Conservation (phyloP, 257 asterid genomes). For the Gentiana straminea region DNA sequence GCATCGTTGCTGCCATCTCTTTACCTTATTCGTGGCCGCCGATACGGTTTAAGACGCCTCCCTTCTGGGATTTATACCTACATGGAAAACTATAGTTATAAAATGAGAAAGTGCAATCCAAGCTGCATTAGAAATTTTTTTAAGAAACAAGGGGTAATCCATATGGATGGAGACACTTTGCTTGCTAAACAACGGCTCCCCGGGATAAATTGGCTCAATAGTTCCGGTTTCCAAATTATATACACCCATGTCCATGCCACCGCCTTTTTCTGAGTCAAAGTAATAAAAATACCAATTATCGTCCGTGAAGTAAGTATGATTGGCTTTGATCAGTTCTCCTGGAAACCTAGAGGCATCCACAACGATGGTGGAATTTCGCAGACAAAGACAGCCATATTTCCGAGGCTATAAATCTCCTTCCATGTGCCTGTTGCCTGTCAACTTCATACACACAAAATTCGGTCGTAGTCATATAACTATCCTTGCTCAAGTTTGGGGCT, state of each 20-base stretch:
- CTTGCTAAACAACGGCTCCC: not conserved
- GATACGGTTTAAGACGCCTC: no score
- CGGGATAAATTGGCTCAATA: not conserved
- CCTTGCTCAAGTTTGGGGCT: no score
- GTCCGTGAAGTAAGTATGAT: not conserved
- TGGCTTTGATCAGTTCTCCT: not conserved
- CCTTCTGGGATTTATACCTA: no score
- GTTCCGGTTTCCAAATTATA: not conserved
- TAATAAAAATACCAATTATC: not conserved
- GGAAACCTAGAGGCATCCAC: not conserved
- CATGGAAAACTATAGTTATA: no score
- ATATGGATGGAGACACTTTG: no score
- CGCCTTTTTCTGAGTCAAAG: not conserved
- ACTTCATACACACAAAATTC: not conserved
- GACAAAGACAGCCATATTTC: not conserved
- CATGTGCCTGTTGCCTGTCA: not conserved
- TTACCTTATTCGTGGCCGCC: no score
- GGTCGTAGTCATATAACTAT: no score
- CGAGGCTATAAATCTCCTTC: not conserved
- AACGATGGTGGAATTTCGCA: not conserved
- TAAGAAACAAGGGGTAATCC: no score
- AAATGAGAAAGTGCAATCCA: no score
- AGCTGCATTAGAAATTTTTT: no score
- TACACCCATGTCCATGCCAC: not conserved
- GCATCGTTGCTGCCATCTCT: slow-evolving; percentile 45